A percentile compares a stretch with the other conserved stretches of the same genome.
phyloP scores from a whole-genome alignment of 129 eudicot species.

The Helianthus annuus region DNA sequence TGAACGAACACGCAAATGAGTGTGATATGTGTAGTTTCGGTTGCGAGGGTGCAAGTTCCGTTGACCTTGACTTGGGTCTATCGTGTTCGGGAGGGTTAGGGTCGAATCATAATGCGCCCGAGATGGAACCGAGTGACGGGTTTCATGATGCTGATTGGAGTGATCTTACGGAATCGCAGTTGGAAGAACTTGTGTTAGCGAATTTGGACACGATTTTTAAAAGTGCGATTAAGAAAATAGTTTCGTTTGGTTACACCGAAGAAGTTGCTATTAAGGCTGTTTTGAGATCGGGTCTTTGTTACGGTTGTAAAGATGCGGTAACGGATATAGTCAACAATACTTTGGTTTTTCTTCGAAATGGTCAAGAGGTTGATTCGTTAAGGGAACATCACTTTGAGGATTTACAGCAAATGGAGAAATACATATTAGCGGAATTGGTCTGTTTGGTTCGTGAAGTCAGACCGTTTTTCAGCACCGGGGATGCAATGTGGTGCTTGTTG shows the following conservation, averaged over 20 bases:
- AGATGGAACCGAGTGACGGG: slow-evolving; percentile 43
- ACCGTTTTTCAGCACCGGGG: slow-evolving; percentile 94
- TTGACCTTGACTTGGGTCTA: slow-evolving; percentile 78
- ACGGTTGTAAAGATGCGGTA: slow-evolving; percentile 80
- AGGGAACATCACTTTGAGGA: slow-evolving; percentile 82
- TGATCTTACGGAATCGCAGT: slow-evolving; percentile 78
- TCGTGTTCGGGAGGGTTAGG: slow-evolving; percentile 60
- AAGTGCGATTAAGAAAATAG: slow-evolving; percentile 81
- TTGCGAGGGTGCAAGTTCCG: slow-evolving; percentile 52
- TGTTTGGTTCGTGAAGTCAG: slow-evolving; percentile 82
- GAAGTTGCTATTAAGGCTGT: slow-evolving; percentile 76
- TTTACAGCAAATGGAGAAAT: slow-evolving; percentile 81
- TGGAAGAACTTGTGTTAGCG: slow-evolving; percentile 85
- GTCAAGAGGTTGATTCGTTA: slow-evolving; percentile 60
- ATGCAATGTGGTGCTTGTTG: slow-evolving; percentile 98
- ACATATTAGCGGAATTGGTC: slow-evolving; percentile 82
- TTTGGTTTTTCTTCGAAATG: slow-evolving; percentile 65
- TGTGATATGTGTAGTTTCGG: slow-evolving; percentile 71
- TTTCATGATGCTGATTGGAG: slow-evolving; percentile 93
- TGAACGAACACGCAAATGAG: slow-evolving; percentile 38
- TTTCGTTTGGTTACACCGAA: slow-evolving; percentile 78
- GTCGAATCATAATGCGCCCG: slow-evolving; percentile 42
- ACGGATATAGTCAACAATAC: slow-evolving; percentile 87
- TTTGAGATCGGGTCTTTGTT: slow-evolving; percentile 88
- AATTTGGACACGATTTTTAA: slow-evolving; percentile 74